Percentiles rank a stretch among this genome's conserved stretches.
Conservation (phyloP, 1,139 yeast genomes). For the Suhomyces kunorum region DNA sequence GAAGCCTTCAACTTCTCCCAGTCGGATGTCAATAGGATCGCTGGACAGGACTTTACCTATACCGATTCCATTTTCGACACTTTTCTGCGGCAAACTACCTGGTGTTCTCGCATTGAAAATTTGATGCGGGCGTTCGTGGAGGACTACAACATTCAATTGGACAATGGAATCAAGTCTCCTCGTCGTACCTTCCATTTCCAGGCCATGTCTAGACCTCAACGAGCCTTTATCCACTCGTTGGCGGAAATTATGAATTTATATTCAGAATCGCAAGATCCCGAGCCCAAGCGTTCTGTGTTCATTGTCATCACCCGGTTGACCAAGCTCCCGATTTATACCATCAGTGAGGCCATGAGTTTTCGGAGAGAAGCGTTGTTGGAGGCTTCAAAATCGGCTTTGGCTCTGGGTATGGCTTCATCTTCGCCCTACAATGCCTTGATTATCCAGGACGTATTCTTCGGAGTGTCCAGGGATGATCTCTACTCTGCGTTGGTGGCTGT, state of each 20-base stretch:
- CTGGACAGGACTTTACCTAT: conserved; percentile 36
- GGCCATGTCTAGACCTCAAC: conserved; percentile 69
- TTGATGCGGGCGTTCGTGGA: conserved; percentile 51
- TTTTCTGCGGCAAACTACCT: conserved; percentile 52
- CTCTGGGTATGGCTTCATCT: conserved; percentile 11
- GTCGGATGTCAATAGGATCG: conserved; percentile 22
- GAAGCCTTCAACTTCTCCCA: conserved; percentile 54
- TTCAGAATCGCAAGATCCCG: conserved; percentile 78
- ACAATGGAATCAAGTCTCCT: conserved; percentile 18
- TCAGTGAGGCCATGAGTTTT: conserved; percentile 29
- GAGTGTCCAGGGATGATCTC: conserved; percentile 50
- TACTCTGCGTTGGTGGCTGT: conserved; percentile 33
- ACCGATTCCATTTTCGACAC: conserved; percentile 44
- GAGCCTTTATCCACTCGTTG: conserved; percentile 69
- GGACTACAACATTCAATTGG: conserved; percentile 26
- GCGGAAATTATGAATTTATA: conserved; percentile 60
- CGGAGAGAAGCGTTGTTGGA: conserved; percentile 36
- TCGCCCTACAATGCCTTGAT: conserved; percentile 52
- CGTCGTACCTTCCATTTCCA: conserved; percentile 56
- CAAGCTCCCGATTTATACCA: conserved; percentile 28
- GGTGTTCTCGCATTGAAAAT: conserved; percentile 67
- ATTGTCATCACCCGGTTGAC: conserved; percentile 48
- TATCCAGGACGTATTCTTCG: conserved; percentile 55
- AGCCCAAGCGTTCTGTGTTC: conserved; percentile 74
- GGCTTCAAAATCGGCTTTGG: conserved; percentile 25